phyloP scores from a whole-genome alignment of 192 early-diverging fungal genomes.

The Podila clonocystis region DNA sequence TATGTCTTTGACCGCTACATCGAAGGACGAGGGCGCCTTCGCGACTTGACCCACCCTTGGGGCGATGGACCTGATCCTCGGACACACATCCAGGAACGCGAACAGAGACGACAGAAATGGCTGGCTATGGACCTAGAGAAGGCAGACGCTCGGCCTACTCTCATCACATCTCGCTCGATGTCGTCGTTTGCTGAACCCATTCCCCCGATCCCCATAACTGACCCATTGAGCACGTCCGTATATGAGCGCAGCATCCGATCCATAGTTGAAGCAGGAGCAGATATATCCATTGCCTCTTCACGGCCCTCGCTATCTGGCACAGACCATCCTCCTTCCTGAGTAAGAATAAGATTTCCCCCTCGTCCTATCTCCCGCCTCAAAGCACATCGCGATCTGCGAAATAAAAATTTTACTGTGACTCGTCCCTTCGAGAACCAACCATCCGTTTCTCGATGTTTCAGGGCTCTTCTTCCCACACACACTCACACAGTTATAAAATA shows the following conservation, averaged over 20 bases:
- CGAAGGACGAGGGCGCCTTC: constrained; percentile 26
- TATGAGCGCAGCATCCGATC: neutral
- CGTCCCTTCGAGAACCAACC: too few species aligned
- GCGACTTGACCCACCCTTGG: constrained; percentile 36
- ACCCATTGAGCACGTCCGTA: neutral
- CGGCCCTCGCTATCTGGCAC: too few species aligned
- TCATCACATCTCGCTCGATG: neutral
- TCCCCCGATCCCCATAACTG: neutral
- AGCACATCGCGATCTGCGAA: too few species aligned
- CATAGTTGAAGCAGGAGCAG: neutral
- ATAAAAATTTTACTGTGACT: too few species aligned
- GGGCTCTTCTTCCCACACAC: too few species aligned
- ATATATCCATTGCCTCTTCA: neutral
- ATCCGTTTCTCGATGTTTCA: too few species aligned
- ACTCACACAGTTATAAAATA: too few species aligned
- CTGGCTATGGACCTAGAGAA: too few species aligned
- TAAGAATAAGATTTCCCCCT: neutral
- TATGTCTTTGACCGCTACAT: constrained; percentile 27
- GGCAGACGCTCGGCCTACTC: neutral
- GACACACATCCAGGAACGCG: constrained; percentile 11
- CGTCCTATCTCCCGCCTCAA: neutral
- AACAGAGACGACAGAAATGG: neutral
- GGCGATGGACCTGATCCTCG: constrained; percentile 37
- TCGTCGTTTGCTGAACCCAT: constrained; percentile 13
- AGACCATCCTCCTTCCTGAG: constrained; percentile 3